Percentiles rank a stretch among this genome's conserved stretches.
These are phyloP conservation scores for Vigna reflexopilosa DNA, from an alignment of 306 rosid species.

Conservation along the genomic window DNA sequence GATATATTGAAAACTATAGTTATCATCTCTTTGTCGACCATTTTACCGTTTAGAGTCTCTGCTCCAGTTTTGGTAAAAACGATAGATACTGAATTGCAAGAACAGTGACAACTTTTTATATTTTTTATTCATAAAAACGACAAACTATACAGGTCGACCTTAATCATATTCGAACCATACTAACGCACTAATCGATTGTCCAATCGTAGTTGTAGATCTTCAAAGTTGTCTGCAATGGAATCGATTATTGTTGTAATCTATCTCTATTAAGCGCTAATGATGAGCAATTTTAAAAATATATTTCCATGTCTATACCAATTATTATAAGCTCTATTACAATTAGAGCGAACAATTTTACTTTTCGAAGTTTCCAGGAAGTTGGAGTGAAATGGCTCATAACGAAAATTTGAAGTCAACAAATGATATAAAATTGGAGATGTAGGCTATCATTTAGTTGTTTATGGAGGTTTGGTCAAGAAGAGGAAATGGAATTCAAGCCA, in stretches of 20 bases:
- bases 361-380: neutral
- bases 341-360: conserved; percentile 1
- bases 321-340: conserved; percentile 12
- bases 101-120: neutral
- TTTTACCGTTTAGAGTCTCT: neutral
- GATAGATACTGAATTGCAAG: neutral
- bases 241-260: neutral
- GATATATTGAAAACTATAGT: neutral
- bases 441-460: neutral
- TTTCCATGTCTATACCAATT: neutral
- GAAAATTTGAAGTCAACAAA: neutral
- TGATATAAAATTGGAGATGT: neutral
- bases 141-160: neutral
- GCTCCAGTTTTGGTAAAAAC: neutral
- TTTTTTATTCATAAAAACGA: neutral
- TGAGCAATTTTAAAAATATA: neutral
- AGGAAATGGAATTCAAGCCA: neutral
- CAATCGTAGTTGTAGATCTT: conserved; percentile 23
- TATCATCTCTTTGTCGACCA: neutral
- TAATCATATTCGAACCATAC: conserved; percentile 18
- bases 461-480: neutral
- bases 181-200: conserved; percentile 12
- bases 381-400: neutral
- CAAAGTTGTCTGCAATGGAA: conserved; percentile 40
- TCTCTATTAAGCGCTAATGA: conserved; percentile 15